Conservation (phyloP, 2,329 filamentous ascomycete species). For the Xylariaceae sp. region DNA sequence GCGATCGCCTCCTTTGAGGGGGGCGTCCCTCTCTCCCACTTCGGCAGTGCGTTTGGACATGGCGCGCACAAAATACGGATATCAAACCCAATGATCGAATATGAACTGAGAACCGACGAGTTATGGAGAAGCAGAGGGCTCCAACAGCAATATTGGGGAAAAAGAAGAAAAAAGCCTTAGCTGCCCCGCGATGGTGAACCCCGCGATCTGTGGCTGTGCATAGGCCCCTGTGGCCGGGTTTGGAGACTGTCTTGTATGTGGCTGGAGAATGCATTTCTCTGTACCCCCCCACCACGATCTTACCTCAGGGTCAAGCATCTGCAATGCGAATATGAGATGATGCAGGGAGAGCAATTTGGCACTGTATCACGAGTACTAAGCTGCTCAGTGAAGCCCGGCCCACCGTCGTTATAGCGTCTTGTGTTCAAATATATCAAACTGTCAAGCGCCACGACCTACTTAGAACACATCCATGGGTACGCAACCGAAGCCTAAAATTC, state of each 20-base stretch:
- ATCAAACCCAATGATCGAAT: neutral
- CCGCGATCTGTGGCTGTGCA: conserved; percentile 33
- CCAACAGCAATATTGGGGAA: neutral
- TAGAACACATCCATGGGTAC: too few relatives aligned
- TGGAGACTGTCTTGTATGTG: too few relatives aligned
- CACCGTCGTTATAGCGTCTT: too few relatives aligned
- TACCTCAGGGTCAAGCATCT: too few relatives aligned
- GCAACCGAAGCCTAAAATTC: too few relatives aligned
- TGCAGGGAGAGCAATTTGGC: too few relatives aligned
- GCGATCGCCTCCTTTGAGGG: conserved; percentile 66
- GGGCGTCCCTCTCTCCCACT: conserved; percentile 50
- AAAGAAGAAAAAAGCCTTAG: conserved; percentile 31
- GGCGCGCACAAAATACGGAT: conserved; percentile 16
- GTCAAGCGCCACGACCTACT: too few relatives aligned
- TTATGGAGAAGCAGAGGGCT: neutral
- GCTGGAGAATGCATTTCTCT: neutral
- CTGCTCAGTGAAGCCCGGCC: too few relatives aligned
- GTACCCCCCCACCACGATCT: too few relatives aligned
- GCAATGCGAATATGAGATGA: too few relatives aligned
- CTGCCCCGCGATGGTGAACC: conserved; percentile 34
- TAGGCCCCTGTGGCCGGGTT: conserved; percentile 10
- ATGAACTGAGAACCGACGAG: neutral
- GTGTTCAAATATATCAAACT: too few relatives aligned
- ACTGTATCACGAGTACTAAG: too few relatives aligned
- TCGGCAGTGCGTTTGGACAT: conserved; percentile 69